Conservation (phyloP, 805 yeast species). For the Tetrapisispora namnaoensis region DNA sequence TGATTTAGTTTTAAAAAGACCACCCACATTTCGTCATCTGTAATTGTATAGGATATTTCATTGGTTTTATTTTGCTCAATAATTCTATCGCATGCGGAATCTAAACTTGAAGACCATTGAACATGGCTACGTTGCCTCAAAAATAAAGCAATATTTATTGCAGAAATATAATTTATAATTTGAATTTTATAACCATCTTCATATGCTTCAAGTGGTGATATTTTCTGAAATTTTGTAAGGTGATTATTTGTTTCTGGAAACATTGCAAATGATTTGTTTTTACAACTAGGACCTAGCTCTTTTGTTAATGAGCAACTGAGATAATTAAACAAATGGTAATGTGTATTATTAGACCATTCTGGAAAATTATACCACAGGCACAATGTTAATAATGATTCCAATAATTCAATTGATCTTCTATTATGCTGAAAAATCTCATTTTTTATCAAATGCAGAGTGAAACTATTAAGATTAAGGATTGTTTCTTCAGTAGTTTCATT, state of each 20-base stretch:
- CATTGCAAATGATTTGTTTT: slow-evolving; percentile 32
- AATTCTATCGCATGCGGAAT: slow-evolving; percentile 12
- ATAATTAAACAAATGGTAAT: slow-evolving; percentile 60
- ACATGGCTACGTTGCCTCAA: slow-evolving; percentile 53
- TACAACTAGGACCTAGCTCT: slow-evolving; percentile 64
- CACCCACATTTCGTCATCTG: slow-evolving; percentile 41
- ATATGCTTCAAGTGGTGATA: slow-evolving; percentile 16
- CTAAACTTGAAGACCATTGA: slow-evolving; percentile 41
- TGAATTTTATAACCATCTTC: slow-evolving; percentile 18
- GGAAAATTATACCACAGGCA: slow-evolving; percentile 79
- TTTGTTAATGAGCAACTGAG: slow-evolving; percentile 59
- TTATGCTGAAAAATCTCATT: slow-evolving; percentile 62
- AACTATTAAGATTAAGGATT: slow-evolving; percentile 42
- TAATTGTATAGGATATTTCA: slow-evolving; percentile 6
- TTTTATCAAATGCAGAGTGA: slow-evolving; percentile 41
- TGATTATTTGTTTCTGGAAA: slow-evolving; percentile 15
- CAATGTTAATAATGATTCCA: slow-evolving; percentile 51
- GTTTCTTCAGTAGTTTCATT: slow-evolving; percentile 30
- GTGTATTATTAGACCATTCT: slow-evolving; percentile 68
- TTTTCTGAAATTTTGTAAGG: slow-evolving; percentile 10
- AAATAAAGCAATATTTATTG: slow-evolving; percentile 56
- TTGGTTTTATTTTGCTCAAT: background rate
- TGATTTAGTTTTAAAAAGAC: slow-evolving; percentile 50
- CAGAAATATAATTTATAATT: slow-evolving; percentile 48
- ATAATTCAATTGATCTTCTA: slow-evolving; percentile 55